A percentile compares a stretch with the other conserved stretches of the same genome.
These are phyloP conservation scores for Prunus mira DNA, from an alignment of 306 rosid species.

Conservation along the genomic window DNA sequence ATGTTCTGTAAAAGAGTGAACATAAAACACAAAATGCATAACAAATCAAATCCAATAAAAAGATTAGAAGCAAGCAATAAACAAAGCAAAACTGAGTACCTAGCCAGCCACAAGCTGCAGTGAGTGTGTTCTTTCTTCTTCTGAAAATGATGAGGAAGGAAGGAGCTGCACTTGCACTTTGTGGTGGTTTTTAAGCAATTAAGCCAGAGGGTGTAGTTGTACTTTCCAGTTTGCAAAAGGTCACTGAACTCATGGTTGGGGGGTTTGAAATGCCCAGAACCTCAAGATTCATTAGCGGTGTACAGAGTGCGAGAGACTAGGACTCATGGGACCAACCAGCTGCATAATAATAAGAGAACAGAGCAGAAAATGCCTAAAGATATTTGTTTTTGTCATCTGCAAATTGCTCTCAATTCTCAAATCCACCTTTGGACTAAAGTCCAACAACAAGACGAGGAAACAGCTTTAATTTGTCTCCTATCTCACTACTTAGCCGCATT, in stretches of 20 bases:
- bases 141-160: not conserved
- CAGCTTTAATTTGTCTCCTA: not conserved
- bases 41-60: not conserved
- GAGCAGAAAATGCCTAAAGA: conserved; percentile 14
- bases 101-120: not conserved
- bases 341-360: too few relatives aligned
- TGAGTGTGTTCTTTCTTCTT: not conserved
- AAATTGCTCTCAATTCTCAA: not conserved
- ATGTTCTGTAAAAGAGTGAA: conserved; percentile 18
- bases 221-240: conserved; percentile 26
- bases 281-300: conserved; percentile 18
- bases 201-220: not conserved
- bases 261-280: not conserved
- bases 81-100: not conserved
- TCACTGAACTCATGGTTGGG: conserved; percentile 4
- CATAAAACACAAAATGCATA: not conserved
- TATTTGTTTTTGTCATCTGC: not conserved
- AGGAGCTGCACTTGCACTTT: not conserved
- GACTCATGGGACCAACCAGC: not conserved
- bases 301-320: not conserved
- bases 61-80: not conserved
- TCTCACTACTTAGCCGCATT: too few relatives aligned
- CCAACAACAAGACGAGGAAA: not conserved
- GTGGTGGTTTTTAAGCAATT: not conserved
- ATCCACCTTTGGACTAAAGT: not conserved